A percentile compares a stretch with the other conserved stretches of the same genome.
Conservation (phyloP, 1,284 basidiomycete species). For the Boletus semigastroideus region DNA sequence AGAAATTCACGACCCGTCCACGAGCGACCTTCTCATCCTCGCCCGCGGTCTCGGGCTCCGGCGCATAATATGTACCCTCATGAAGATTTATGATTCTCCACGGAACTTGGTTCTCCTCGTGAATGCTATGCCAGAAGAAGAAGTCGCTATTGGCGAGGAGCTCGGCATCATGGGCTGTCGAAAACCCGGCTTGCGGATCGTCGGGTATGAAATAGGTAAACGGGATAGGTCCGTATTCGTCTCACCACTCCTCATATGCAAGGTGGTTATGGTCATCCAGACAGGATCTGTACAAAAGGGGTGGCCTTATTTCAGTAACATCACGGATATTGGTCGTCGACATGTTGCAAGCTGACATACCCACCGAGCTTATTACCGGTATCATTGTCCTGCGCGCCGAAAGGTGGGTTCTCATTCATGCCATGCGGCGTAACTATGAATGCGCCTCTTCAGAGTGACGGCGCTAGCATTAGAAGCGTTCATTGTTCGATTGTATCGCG, state of each 20-base stretch:
- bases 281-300: constrained; percentile 81
- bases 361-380: constrained; percentile 84
- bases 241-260: not conserved
- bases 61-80: constrained; percentile 77
- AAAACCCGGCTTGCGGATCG: constrained; percentile 80
- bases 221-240: constrained; percentile 63
- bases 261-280: constrained; percentile 40
- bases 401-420: constrained; percentile 47
- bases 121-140: constrained; percentile 87
- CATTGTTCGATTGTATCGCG: constrained; percentile 84
- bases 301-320: constrained; percentile 90
- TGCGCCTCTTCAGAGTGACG: constrained; percentile 61
- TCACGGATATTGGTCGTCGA: constrained; percentile 95
- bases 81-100: constrained; percentile 92
- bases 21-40: constrained; percentile 80
- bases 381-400: constrained; percentile 95
- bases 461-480: constrained; percentile 87
- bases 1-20: constrained; percentile 72
- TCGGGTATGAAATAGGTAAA: constrained; percentile 82
- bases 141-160: constrained; percentile 89
- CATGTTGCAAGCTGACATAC: constrained; percentile 87
- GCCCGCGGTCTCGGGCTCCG: constrained; percentile 87
- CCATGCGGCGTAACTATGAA: not conserved
- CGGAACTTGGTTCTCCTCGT: constrained; percentile 84
- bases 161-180: constrained; percentile 89